Conservation (phyloP, 768 basidiomycete genomes). For the Boletus reticulatus region DNA sequence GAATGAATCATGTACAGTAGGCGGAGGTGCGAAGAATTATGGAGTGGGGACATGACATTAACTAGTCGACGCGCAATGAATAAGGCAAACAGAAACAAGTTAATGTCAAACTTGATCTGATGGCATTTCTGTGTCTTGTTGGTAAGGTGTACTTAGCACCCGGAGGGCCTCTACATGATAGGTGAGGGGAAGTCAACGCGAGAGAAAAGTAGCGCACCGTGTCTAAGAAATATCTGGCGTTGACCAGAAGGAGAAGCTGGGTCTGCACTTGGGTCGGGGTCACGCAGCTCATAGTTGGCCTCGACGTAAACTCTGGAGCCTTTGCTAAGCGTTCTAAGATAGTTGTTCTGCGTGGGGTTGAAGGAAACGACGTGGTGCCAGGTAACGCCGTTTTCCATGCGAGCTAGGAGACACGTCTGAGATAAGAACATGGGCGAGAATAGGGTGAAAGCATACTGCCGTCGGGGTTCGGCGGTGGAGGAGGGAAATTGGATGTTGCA, state of each 20-base stretch:
- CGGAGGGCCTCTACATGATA: conserved; percentile 49
- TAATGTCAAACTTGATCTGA: conserved; percentile 19
- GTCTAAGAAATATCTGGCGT: conserved; percentile 78
- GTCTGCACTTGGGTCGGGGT: conserved; percentile 66
- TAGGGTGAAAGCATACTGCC: conserved; percentile 47
- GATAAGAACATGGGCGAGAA: not conserved
- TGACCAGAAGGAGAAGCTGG: conserved; percentile 67
- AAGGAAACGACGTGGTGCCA: conserved; percentile 83
- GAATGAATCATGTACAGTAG: conserved; percentile 30
- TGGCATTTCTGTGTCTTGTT: conserved; percentile 18
- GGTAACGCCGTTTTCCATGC: conserved; percentile 50
- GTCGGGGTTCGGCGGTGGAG: conserved; percentile 55
- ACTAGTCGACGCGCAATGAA: not conserved
- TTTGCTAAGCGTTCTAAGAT: conserved; percentile 61
- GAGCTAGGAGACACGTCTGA: conserved; percentile 40
- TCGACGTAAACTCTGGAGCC: conserved; percentile 81
- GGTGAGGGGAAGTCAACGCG: conserved; percentile 1
- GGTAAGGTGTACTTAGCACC: conserved; percentile 39
- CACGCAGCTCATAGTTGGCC: conserved; percentile 71
- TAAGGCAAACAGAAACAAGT: not conserved
- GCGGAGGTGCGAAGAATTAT: not conserved
- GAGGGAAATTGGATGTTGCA: conserved; percentile 64
- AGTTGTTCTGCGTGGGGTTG: conserved; percentile 55
- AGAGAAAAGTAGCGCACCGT: conserved; percentile 48
- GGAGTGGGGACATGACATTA: not conserved